Evolutionary conservation across 2,329 filamentous ascomycete genomes (phyloP).

Genomic region (Penicillium sp.): DNA sequence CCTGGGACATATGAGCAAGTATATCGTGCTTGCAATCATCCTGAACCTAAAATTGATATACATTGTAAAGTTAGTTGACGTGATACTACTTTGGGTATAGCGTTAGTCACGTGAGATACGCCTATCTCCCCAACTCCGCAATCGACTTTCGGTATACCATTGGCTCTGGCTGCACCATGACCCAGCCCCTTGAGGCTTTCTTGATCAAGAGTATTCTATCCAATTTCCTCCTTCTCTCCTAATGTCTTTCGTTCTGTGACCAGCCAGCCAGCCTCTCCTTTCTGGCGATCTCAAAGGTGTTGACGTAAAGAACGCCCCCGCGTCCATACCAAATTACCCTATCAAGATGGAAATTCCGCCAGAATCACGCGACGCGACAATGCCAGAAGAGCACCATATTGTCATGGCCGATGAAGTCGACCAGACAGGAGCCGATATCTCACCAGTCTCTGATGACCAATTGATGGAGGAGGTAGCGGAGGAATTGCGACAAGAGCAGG

Average conservation of each 20-base stretch:
- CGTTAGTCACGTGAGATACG: conserved; percentile 10
- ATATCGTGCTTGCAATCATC: background rate
- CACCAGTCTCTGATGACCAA: conserved; percentile 45
- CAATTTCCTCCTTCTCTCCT: background rate
- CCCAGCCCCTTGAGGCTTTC: background rate
- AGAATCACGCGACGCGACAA: conserved; percentile 21
- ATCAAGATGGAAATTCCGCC: conserved; percentile 29
- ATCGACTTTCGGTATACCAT: background rate
- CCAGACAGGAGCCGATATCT: conserved; percentile 49
- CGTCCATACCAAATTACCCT: background rate
- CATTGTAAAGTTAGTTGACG: background rate
- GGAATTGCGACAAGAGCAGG: conserved; percentile 32
- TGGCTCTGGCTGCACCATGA: background rate
- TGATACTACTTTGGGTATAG: background rate
- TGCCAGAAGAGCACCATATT: conserved; percentile 39
- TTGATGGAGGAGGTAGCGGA: conserved; percentile 44
- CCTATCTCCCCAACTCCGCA: conserved; percentile 15
- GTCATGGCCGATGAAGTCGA: conserved; percentile 54
- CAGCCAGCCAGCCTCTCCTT: background rate
- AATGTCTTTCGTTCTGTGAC: background rate
- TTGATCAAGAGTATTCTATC: background rate
- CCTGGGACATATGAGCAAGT: background rate
- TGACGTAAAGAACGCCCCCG: background rate
- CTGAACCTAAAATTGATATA: background rate
- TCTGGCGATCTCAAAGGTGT: background rate